Base-by-base conservation (phyloP, 1,139 yeast species). In the Nematodospora anomalae region DNA sequence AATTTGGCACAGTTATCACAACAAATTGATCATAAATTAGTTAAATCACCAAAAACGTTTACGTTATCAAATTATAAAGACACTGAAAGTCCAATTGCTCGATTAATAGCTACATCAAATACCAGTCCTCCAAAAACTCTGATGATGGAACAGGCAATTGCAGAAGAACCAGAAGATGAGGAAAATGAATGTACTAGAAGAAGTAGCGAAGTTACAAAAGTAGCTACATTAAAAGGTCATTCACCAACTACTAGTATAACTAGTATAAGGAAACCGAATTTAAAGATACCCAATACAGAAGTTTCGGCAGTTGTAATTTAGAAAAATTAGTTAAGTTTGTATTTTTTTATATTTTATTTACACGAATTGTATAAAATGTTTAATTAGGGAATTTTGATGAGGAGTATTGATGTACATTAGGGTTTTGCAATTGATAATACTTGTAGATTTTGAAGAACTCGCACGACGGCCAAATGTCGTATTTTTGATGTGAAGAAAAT, bases 11-110 rank as follows among this genome's bases (percentile, higher is more conserved):
- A 52, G 35, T 42, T 54, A 20, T 41, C 41, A 42, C 39, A 40
- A 24, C 30, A 33, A 7, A 45, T 49, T 14, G 49, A 51, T 8
- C 42, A 42, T 30, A 53, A 52, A 28, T 46, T 49, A 22, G 74
- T 68, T 3, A 70, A 69, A 43, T 65, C 72, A 2, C 76, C 76
- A 15, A 70, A 70, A 49, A 67, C 71, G 0, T 69, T 60, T 45
- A 59, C 72, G 14, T 57, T 70, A 38, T 55, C 72, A 4, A 56
- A 66, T 42, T 63, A 55, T 45, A 63, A 64, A 30, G 71, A 64
- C 30, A 53, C 52, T 27, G 71, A 62, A 42, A 64, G 70, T 43
- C 74, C 74, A 4, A 56, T 67, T 16, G 58, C 55, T 35, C 72
- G 67, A 44, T 57, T 67, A 41, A 51, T 67, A 32, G 58, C 59